Evolutionary conservation across 371 early-diverging fungal species (phyloP), one percentile per base, ranked within the genome.

Genomic region (Apophysomyces elegans): DNA sequence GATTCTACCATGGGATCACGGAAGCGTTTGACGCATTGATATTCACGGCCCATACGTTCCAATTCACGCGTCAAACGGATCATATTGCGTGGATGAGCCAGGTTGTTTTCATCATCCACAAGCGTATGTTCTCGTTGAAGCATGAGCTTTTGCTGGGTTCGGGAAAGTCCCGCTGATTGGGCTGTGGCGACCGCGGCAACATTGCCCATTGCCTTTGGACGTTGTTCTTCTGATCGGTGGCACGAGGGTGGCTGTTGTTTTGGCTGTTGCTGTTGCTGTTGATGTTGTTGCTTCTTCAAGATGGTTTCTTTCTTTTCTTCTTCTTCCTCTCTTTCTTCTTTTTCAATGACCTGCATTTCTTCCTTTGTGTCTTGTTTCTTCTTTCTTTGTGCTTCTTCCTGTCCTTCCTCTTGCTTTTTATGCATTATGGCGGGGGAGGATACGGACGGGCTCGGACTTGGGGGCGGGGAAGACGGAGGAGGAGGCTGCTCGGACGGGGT

Each of bases 61-160:
- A 78, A 59, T 60, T 84, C 86, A 56, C 76, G 78, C 26, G 80
- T 81, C n/a, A 84, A 46, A 35, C 74, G 69, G n/a, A 78, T 66
- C 70, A 80, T 77, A 64, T 86, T 83, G 4, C 77, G 76, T 8
- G 84, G 84, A 65, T 84, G 81, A 37, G 64, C 66, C 26, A 81
- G 69, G 45, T 74, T 79, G 38, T 71, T 77, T 50, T 81, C 84
- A 61, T 86, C 84, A 57, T 83, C 79, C 14, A 74, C 74, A n/a
- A 75, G 59, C 35, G 76, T 72, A 57, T 82, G 83, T 54, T 84
- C 84, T 56, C 79, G 72, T 56, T 85, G 83, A 13, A 84, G 61
- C 63, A 82, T 62, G 0, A 84, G 62, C 62, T 86, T 84, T 62
- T 84, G 84, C 54, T 85, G 85, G 12, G 84, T 84, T 58, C 86